Evolutionary conservation across 1,284 basidiomycete species (phyloP).

Genomic region (Rhodotorula sp.): DNA sequence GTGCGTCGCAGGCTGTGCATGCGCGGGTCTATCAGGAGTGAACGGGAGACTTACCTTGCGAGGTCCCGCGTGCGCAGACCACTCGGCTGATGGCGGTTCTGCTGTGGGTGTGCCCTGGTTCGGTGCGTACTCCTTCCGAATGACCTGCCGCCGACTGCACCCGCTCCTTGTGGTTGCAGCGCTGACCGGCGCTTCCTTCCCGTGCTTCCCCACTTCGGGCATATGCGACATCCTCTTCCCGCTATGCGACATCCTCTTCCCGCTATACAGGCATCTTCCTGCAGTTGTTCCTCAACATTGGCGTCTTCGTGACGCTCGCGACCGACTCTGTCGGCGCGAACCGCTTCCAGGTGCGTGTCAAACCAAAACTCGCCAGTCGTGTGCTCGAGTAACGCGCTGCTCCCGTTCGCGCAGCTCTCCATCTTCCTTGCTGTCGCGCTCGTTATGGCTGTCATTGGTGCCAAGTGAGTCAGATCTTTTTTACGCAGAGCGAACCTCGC

Average conservation of each 20-base stretch:
- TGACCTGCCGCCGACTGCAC: not conserved
- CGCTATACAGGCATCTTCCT: slow-evolving; percentile 61
- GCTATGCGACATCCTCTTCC: slow-evolving; percentile 56
- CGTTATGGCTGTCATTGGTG: slow-evolving; percentile 81
- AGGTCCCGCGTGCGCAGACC: slow-evolving; percentile 29
- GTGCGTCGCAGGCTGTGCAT: slow-evolving; percentile 5
- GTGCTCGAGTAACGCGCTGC: not conserved
- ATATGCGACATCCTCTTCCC: not conserved
- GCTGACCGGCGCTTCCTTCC: not conserved
- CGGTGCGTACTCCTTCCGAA: slow-evolving; percentile 64
- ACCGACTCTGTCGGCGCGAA: slow-evolving; percentile 80
- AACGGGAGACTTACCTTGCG: not conserved
- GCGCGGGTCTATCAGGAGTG: not conserved
- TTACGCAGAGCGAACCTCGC: slow-evolving; percentile 12
- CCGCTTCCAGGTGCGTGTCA: slow-evolving; percentile 59
- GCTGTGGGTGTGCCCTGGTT: slow-evolving; percentile 82
- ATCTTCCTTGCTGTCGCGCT: slow-evolving; percentile 82
- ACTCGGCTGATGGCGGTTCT: slow-evolving; percentile 38
- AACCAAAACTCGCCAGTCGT: not conserved
- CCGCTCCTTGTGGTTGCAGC: not conserved
- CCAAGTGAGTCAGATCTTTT: slow-evolving; percentile 56
- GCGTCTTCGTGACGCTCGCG: slow-evolving; percentile 77
- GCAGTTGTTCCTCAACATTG: slow-evolving; percentile 76
- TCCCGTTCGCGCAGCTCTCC: slow-evolving; percentile 72
- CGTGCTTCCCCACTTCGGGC: not conserved